Base-by-base conservation (phyloP, 805 yeast genomes). In the Cyberlindnera euphorbiae region DNA sequence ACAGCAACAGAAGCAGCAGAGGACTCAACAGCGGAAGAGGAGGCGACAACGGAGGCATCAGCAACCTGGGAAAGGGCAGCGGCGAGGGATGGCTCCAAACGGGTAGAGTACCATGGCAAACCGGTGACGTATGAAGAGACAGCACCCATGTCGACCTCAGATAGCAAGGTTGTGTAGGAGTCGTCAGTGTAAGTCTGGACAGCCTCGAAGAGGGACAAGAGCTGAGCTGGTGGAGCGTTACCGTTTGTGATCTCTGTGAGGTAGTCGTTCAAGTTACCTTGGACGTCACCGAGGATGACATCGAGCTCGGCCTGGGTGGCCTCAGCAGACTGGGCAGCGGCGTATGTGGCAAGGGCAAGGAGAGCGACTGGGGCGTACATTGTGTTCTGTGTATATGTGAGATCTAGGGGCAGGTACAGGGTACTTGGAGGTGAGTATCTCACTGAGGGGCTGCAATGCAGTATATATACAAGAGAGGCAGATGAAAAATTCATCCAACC, bases 111-210 rank as follows among this genome's bases (percentile, higher is more conserved):
- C 28, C 28, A 26, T 26, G 28, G 28, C 9, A 26, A 15, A 6
- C 28, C 28, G 16, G 28, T 26, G 17, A 26, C 14, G 28, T 26
- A 26, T 16, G 15, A 11, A 5, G 28, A 26, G 11, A 26, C 50
- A 11, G 41, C 52, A 32, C 36, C 26, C 39, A 44, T 40, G 37
- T 60, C 56, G 26, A 61, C 46, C 26, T 44, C 38, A 10, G 35
- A n/a, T 42, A 44, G 57, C 37, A 61, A 45, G 15, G 59, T 42
- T 38, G 64, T 60, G 46, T 50, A 60, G 11, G 57, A 46, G 18
- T 55, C 55, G 34, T 60, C 63, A n/a, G 56, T 60, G 42, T 56
- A 60, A 19, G 65, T 57, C 15, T 44, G 41, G 17, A 50, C 45
- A 26, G 47, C 49, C 23, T 48, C 51, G 42, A 55, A 58, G n/a